A percentile compares a stretch with the other conserved stretches of the same genome.
Evolutionary conservation across 2,329 filamentous ascomycete species (phyloP).

Genomic region (Akanthomyces lecanii): DNA sequence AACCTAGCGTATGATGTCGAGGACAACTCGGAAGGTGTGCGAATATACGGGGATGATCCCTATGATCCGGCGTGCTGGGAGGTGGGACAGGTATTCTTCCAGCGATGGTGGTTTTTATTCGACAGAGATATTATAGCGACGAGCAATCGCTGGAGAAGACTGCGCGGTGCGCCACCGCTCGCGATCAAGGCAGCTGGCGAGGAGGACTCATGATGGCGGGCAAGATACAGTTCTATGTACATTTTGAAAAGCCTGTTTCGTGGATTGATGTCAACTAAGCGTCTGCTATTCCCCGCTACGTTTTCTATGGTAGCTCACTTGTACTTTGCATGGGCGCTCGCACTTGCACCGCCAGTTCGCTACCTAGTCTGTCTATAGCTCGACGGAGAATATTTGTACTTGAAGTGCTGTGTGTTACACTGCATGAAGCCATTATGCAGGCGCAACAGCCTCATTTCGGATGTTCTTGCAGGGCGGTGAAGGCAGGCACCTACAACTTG

Average conservation of each 20-base stretch:
- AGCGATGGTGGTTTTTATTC: slow-evolving; percentile 58
- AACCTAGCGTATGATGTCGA: slow-evolving; percentile 55
- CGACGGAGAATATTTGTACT: no score
- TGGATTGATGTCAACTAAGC: neutral
- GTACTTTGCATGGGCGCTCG: no score
- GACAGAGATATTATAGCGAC: slow-evolving; percentile 49
- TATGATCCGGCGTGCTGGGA: slow-evolving; percentile 50
- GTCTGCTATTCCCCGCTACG: no score
- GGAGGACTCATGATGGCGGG: neutral
- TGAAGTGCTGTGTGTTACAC: neutral
- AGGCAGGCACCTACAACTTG: neutral
- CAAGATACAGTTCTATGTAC: neutral
- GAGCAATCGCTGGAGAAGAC: slow-evolving; percentile 47
- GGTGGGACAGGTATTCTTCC: slow-evolving; percentile 54
- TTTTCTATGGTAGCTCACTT: no score
- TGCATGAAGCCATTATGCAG: neutral
- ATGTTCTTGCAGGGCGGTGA: neutral
- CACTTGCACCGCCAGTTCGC: no score
- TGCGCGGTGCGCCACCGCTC: slow-evolving; percentile 40
- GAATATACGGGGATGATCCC: slow-evolving; percentile 47
- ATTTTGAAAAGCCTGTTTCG: neutral
- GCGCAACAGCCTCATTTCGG: neutral
- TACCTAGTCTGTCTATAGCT: no score
- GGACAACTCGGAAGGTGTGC: slow-evolving; percentile 47
- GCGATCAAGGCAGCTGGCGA: slow-evolving; percentile 4